Evolutionary conservation across 768 basidiomycete species (phyloP).

Genomic region (Pisolithus microcarpus): DNA sequence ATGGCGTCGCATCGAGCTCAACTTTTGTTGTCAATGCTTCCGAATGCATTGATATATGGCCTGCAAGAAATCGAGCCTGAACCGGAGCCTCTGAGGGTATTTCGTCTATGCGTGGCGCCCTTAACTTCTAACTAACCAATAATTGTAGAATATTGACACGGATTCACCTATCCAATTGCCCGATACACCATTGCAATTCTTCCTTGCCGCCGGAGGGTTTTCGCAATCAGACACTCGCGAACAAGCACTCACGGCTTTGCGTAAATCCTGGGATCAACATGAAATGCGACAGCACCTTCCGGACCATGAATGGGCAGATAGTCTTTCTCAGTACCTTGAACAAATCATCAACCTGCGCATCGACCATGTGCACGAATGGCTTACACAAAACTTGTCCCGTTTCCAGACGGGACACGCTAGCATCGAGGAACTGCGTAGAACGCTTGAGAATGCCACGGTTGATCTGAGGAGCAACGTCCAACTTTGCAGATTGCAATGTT

Average conservation of each 20-base stretch:
- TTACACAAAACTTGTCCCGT: conserved; percentile 39
- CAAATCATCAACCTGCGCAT: conserved; percentile 36
- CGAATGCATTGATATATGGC: conserved; percentile 43
- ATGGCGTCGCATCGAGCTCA: conserved; percentile 44
- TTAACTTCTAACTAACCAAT: too few species aligned
- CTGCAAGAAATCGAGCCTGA: conserved; percentile 39
- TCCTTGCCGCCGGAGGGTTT: conserved; percentile 14
- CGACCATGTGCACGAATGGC: conserved; percentile 44
- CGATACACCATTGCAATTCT: conserved; percentile 35
- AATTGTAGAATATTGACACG: conserved; percentile 45
- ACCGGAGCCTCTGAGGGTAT: conserved; percentile 45
- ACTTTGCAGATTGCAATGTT: conserved; percentile 45
- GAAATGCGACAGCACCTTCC: conserved; percentile 12
- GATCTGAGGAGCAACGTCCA: conserved; percentile 41
- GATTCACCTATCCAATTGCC: conserved; percentile 31
- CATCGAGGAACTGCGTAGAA: conserved; percentile 38
- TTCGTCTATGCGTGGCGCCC: too few species aligned
- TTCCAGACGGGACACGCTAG: conserved; percentile 40
- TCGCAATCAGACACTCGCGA: conserved; percentile 16
- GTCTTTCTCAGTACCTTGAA: conserved; percentile 33
- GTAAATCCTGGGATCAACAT: conserved; percentile 12
- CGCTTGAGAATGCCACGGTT: conserved; percentile 36
- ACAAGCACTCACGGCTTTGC: conserved; percentile 8
- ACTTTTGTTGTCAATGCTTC: conserved; percentile 34
- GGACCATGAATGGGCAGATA: conserved; percentile 32